phyloP scores from a whole-genome alignment of 2,329 filamentous ascomycete genomes.

The Raffaelea ambrosiae region DNA sequence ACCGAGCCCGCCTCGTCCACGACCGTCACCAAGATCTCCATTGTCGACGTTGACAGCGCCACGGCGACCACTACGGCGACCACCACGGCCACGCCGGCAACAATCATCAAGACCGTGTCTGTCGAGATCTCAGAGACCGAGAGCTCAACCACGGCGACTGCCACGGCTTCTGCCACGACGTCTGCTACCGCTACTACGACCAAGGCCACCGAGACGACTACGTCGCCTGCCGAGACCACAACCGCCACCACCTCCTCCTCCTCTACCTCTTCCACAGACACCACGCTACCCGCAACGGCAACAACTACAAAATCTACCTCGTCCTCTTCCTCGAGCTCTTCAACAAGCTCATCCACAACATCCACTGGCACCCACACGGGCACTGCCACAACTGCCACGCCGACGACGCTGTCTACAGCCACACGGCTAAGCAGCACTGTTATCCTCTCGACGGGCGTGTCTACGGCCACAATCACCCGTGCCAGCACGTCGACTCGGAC shows the following conservation, averaged over 20 bases:
- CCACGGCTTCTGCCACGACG: neutral
- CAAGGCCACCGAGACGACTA: constrained; percentile 6
- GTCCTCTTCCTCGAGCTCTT: neutral
- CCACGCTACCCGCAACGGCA: too few species aligned
- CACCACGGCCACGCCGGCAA: neutral
- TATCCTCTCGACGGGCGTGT: too few species aligned
- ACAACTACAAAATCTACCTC: neutral
- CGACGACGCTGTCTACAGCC: neutral
- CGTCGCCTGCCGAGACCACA: neutral
- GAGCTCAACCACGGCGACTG: neutral
- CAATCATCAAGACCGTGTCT: constrained; percentile 1
- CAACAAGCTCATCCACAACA: neutral
- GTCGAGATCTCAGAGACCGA: too few species aligned
- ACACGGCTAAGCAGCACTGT: too few species aligned
- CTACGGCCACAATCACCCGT: neutral
- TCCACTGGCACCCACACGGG: too few species aligned
- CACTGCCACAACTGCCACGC: neutral
- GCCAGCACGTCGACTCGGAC: neutral
- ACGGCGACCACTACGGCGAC: constrained; percentile 2
- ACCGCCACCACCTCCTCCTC: neutral
- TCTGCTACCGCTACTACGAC: constrained; percentile 3
- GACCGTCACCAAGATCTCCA: constrained; percentile 16
- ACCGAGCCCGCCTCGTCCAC: constrained; percentile 13
- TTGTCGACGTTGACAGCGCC: constrained; percentile 14
- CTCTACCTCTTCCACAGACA: neutral